Percentiles rank a stretch among this genome's conserved stretches.
phyloP scores from a whole-genome alignment of 495 filamentous ascomycete species.

The Bathelium albidoporum region DNA sequence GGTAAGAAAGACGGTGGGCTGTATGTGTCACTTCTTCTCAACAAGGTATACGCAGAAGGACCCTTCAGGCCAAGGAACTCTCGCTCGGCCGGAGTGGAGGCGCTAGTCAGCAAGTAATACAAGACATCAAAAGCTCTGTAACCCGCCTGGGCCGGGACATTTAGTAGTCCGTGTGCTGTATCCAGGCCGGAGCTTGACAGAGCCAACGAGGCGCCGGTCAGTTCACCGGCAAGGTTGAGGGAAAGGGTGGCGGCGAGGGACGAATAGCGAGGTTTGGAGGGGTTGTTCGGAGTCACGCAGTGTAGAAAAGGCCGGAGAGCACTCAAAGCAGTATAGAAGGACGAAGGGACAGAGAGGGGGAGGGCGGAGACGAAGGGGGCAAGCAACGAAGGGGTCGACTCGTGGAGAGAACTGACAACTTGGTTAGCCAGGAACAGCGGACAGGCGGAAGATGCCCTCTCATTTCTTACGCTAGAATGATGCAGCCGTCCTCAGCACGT shows the following conservation, averaged over 20 bases:
- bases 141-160: conserved; percentile 67
- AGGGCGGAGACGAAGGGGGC: conserved; percentile 71
- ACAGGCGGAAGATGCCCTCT: background rate
- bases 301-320: conserved; percentile 77
- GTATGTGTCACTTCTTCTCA: conserved; percentile 77
- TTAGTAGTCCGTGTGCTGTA: conserved; percentile 67
- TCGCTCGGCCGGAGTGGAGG: conserved; percentile 80
- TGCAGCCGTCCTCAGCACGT: conserved; percentile 90
- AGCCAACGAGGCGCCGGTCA: conserved; percentile 64
- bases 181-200: conserved; percentile 84
- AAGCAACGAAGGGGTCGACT: conserved; percentile 75
- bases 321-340: conserved; percentile 64
- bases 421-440: conserved; percentile 14
- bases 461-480: conserved; percentile 64
- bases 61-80: conserved; percentile 81
- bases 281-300: conserved; percentile 80
- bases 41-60: conserved; percentile 64
- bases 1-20: conserved; percentile 82
- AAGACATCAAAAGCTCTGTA: conserved; percentile 97
- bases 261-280: conserved; percentile 70
- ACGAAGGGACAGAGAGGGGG: conserved; percentile 62
- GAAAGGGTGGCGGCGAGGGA: conserved; percentile 72
- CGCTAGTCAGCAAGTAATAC: conserved; percentile 86
- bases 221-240: conserved; percentile 66
- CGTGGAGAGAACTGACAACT: conserved; percentile 65